phyloP scores from a whole-genome alignment of 129 eudicot species.

The Lactuca sativa region DNA sequence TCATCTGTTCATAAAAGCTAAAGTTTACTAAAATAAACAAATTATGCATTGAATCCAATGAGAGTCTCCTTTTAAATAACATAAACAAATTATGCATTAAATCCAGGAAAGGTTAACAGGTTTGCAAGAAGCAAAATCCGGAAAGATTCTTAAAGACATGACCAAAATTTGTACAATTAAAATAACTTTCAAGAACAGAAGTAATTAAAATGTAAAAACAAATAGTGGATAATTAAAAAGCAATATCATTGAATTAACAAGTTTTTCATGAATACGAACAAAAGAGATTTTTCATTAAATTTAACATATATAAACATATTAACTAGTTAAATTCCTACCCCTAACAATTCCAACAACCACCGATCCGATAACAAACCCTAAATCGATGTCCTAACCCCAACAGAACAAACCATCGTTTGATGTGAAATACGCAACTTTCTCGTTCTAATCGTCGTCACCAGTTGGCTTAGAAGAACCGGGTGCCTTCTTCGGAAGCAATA shows the following conservation, averaged over 20 bases:
- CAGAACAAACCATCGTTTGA: not conserved
- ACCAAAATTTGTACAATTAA: too few relatives aligned
- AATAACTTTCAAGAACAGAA: not conserved
- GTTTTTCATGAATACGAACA: not conserved
- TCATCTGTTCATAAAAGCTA: too few relatives aligned
- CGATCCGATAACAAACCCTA: not conserved
- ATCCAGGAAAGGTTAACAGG: not conserved
- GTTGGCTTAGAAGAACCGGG: slow-evolving; percentile 35
- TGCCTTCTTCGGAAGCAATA: slow-evolving; percentile 39
- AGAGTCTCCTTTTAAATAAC: too few relatives aligned
- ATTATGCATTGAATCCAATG: too few relatives aligned
- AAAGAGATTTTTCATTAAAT: not conserved
- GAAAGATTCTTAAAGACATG: not conserved
- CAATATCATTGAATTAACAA: not conserved
- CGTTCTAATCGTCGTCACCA: slow-evolving; percentile 33
- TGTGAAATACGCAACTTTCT: not conserved
- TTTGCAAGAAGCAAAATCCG: not conserved
- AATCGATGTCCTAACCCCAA: not conserved
- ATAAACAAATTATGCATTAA: not conserved
- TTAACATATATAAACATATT: slow-evolving; percentile 17
- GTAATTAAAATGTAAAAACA: not conserved
- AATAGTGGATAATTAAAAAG: not conserved
- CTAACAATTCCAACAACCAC: slow-evolving; percentile 2
- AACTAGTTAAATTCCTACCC: slow-evolving; percentile 2
- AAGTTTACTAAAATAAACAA: too few relatives aligned